phyloP scores from a whole-genome alignment of 768 basidiomycete genomes.

The Boletellus sp. region DNA sequence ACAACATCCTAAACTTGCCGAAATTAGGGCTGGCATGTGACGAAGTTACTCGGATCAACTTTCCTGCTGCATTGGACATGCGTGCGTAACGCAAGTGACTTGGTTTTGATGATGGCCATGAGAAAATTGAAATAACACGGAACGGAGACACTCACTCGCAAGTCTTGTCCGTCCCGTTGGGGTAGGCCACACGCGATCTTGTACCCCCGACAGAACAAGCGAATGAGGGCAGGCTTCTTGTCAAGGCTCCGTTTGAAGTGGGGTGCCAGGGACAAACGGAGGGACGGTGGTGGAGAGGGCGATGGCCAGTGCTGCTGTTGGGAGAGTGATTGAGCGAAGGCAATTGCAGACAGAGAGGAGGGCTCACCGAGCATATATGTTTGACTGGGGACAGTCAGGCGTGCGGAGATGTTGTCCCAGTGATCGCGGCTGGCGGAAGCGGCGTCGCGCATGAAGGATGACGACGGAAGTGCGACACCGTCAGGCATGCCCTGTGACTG shows the following conservation, averaged over 20 bases:
- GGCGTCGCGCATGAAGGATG: conserved; percentile 12
- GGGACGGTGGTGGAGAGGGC: conserved; percentile 26
- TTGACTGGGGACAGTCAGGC: conserved; percentile 6
- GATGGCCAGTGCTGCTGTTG: conserved; percentile 20
- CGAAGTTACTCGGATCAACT: no score
- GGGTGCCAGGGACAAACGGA: conserved; percentile 21
- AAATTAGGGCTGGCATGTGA: no score
- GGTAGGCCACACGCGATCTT: conserved; percentile 71
- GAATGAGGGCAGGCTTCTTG: conserved; percentile 62
- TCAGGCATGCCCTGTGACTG: conserved; percentile 15
- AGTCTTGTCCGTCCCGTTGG: conserved; percentile 47
- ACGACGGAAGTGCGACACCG: conserved; percentile 4
- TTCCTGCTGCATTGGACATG: no score
- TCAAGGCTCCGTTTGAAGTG: conserved; percentile 27
- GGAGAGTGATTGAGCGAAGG: conserved; percentile 11
- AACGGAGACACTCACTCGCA: conserved; percentile 55
- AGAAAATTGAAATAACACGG: no score
- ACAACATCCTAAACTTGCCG: no score
- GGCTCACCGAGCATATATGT: conserved; percentile 21
- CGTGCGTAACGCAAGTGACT: no score
- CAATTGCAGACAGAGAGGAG: conserved; percentile 1
- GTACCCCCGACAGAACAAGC: conserved; percentile 61
- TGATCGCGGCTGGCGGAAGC: conserved; percentile 15
- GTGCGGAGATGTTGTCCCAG: conserved; percentile 19
- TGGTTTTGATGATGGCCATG: no score